These are phyloP conservation scores for Striga asiatica DNA, from an alignment of 257 asterid genomes.

Conservation along the genomic window DNA sequence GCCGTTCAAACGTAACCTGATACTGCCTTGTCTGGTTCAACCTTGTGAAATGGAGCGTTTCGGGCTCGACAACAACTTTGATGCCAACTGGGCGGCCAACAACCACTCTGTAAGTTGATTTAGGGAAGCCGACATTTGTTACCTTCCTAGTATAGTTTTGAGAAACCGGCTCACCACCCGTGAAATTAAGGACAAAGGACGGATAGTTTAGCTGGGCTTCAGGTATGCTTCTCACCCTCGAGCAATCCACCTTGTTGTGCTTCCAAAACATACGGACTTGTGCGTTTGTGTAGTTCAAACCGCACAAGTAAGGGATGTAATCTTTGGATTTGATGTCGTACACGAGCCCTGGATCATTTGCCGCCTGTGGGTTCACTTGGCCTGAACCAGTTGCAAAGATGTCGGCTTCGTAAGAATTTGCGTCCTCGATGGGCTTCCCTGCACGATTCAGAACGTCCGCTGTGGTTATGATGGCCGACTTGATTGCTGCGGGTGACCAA, in stretches of 20 bases:
- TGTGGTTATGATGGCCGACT: constrained; percentile 28
- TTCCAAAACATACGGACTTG: constrained; percentile 8
- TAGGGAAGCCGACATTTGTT: constrained; percentile 23
- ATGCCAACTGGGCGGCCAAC: too few relatives aligned
- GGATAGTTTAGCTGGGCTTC: constrained; percentile 31
- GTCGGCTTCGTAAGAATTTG: constrained; percentile 5
- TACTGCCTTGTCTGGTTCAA: too few relatives aligned
- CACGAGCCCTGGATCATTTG: constrained; percentile 39
- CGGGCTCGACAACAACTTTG: too few relatives aligned
- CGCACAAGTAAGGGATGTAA: constrained; percentile 35
- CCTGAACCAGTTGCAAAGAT: constrained; percentile 21
- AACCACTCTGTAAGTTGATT: too few relatives aligned
- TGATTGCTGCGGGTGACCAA: constrained; percentile 28
- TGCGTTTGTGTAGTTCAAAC: constrained; percentile 25
- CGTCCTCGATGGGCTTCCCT: constrained; percentile 14
- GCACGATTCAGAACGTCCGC: constrained; percentile 15
- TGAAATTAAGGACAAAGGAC: constrained; percentile 12
- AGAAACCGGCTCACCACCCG: neutral
- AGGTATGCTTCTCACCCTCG: constrained; percentile 13
- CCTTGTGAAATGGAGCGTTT: too few relatives aligned
- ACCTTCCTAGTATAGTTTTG: constrained; percentile 18
- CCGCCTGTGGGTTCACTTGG: constrained; percentile 24
- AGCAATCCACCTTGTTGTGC: too few relatives aligned
- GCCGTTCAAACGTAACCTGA: too few relatives aligned
- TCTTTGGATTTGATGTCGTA: constrained; percentile 28